phyloP scores from a whole-genome alignment of 306 rosid genomes.

The Prosopis cineraria region DNA sequence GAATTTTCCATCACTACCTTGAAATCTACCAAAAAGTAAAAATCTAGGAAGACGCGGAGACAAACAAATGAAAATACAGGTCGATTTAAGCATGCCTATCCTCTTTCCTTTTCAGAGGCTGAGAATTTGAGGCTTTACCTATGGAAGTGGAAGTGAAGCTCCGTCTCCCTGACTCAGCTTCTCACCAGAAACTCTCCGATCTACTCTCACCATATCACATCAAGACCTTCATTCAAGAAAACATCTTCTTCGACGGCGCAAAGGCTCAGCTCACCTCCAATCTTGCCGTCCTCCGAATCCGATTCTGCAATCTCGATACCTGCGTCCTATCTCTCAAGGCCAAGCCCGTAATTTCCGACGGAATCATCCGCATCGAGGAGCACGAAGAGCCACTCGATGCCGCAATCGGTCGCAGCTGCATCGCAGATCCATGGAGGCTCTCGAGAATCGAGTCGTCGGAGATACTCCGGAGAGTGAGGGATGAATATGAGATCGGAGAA shows the following conservation, averaged over 20 bases:
- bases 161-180: conserved; percentile 46
- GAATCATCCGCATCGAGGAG: conserved; percentile 58
- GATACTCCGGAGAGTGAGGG: conserved; percentile 42
- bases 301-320: conserved; percentile 41
- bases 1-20: too few relatives aligned
- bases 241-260: conserved; percentile 64
- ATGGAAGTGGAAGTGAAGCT: conserved; percentile 72
- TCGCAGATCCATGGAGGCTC: conserved; percentile 63
- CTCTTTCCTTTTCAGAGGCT: background rate
- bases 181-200: conserved; percentile 61
- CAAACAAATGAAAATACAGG: too few relatives aligned
- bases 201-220: conserved; percentile 55
- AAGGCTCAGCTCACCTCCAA: conserved; percentile 57
- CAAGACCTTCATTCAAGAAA: conserved; percentile 57
- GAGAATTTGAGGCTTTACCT: background rate
- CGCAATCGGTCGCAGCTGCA: conserved; percentile 49
- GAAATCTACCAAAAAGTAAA: too few relatives aligned
- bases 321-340: conserved; percentile 56
- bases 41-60: too few relatives aligned
- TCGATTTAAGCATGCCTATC: too few relatives aligned
- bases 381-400: conserved; percentile 58
- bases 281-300: conserved; percentile 58
- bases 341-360: conserved; percentile 47
- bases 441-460: conserved; percentile 29
- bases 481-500: conserved; percentile 38